Evolutionary conservation across 169 alveolate species (phyloP), one percentile per base, ranked within the genome.

Genomic region (Plasmodium coatneyi): DNA sequence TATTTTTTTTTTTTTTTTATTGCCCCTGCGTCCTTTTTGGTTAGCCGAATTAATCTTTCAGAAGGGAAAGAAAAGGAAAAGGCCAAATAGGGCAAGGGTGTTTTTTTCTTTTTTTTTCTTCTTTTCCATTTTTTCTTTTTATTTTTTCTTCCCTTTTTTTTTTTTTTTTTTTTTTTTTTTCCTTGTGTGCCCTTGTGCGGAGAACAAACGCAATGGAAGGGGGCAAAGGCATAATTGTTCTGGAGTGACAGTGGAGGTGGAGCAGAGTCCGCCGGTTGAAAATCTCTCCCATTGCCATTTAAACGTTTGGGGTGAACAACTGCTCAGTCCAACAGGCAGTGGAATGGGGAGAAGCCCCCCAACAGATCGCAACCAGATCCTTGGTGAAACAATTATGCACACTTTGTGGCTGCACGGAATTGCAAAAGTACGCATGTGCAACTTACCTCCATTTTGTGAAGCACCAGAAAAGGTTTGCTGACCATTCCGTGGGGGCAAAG

Each of bases 41-140:
- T 19, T n/a, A 74, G 32, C 76, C 76, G 76, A 66, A 66, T 66
- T 66, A 66, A 66, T 66, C 76, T 66, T 66, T 66, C 12, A 66
- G 36, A 66, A 19, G 56, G n/a, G 56, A 3, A 46, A 46, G 19
- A 46, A 46, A 46, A 5, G 2, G 19, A 19, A 66, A 66, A 2
- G 28, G 14, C 22, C 5, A 66, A 66, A 66, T 25, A 66, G 7
- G 76, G 76, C 76, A 66, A 66, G 16, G 34, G 76, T 19, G 34
- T 25, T 66, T 66, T 66, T 74, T 7, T n/a, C 12, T 14, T 74
- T 7, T 9, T 72, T 28, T 22, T 22, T 22, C 30, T 19, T 30
- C 30, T 4, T 72, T 72, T 22, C 7, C 6, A 5, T 22, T 9
- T 19, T 16, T 30, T 74, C 12, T 28, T 14, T 0, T 9, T 28